Evolutionary conservation across 2,329 filamentous ascomycete genomes (phyloP).

Genomic region (Cladorrhinum sp.): DNA sequence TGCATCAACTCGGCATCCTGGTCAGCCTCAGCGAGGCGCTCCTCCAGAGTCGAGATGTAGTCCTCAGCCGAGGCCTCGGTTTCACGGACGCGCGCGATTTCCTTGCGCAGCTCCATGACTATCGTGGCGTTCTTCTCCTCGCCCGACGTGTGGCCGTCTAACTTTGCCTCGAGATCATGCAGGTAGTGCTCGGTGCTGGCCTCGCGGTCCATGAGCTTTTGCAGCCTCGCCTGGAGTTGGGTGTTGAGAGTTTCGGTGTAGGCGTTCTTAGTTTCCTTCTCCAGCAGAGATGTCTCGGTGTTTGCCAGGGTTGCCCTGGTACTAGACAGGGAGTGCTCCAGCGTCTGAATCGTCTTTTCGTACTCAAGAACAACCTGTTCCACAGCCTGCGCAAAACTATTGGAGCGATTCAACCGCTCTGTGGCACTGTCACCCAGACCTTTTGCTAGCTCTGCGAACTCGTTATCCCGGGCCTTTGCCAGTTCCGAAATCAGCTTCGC

Average conservation of each 20-base stretch:
- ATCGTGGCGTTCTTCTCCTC: slow-evolving; percentile 90
- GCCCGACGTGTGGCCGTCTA: slow-evolving; percentile 85
- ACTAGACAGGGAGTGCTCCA: slow-evolving; percentile 87
- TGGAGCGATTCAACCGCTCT: slow-evolving; percentile 88
- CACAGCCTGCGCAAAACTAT: slow-evolving; percentile 91
- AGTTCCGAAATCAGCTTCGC: slow-evolving; percentile 94
- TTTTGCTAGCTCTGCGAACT: slow-evolving; percentile 58
- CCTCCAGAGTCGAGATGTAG: slow-evolving; percentile 95
- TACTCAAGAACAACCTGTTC: slow-evolving; percentile 97
- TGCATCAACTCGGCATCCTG: slow-evolving; percentile 97
- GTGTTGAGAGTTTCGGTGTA: slow-evolving; percentile 90
- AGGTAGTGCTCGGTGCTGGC: slow-evolving; percentile 88
- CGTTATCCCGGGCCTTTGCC: slow-evolving; percentile 75
- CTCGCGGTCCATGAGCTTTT: slow-evolving; percentile 90
- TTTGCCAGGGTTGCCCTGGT: slow-evolving; percentile 79
- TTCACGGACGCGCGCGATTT: slow-evolving; percentile 81
- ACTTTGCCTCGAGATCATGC: slow-evolving; percentile 83
- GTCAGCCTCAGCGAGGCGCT: slow-evolving; percentile 90
- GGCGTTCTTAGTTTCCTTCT: slow-evolving; percentile 90
- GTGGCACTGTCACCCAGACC: slow-evolving; percentile 73
- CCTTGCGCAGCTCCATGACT: slow-evolving; percentile 83
- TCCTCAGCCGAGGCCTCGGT: slow-evolving; percentile 90
- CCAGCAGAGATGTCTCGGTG: slow-evolving; percentile 81
- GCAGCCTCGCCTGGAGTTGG: slow-evolving; percentile 84
- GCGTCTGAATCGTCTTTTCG: slow-evolving; percentile 93